Evolutionary conservation across 306 rosid genomes (phyloP).

Genomic region (Cucurbita moschata): DNA sequence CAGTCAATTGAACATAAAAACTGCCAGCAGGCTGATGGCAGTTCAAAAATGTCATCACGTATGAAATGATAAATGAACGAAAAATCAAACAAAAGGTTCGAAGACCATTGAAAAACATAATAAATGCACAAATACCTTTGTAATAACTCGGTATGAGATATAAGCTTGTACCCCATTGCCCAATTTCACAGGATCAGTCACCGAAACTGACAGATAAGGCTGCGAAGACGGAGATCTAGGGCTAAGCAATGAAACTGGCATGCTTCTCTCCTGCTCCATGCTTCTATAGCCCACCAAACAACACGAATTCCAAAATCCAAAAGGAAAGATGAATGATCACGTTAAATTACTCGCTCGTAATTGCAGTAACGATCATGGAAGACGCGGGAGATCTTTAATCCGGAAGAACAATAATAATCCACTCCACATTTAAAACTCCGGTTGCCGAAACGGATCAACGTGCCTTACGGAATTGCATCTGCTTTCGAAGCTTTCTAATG

Average conservation of each 20-base stretch:
- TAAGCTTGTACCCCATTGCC: conserved; percentile 99
- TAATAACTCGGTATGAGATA: conserved; percentile 88
- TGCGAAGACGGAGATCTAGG: conserved; percentile 91
- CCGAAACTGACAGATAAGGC: conserved; percentile 70
- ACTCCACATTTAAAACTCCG: neutral
- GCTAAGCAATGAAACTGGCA: conserved; percentile 60
- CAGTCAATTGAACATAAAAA: neutral
- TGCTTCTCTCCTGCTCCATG: conserved; percentile 64
- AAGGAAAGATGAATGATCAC: neutral
- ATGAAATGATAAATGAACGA: neutral
- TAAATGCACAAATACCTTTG: conserved; percentile 33
- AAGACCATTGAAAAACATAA: neutral
- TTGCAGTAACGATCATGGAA: neutral
- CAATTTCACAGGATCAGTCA: conserved; percentile 89
- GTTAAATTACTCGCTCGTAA: neutral
- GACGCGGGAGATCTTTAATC: neutral
- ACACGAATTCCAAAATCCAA: neutral
- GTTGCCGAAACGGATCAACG: neutral
- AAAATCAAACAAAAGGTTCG: neutral
- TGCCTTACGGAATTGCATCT: neutral
- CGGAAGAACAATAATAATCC: neutral
- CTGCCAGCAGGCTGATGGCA: neutral
- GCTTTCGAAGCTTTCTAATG: neutral
- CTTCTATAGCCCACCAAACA: neutral
- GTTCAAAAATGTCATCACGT: neutral